Percentiles rank a stretch among this genome's conserved stretches.
Evolutionary conservation across 371 early-diverging fungal species (phyloP).

Genomic region (Basidiobolus heterosporus): DNA sequence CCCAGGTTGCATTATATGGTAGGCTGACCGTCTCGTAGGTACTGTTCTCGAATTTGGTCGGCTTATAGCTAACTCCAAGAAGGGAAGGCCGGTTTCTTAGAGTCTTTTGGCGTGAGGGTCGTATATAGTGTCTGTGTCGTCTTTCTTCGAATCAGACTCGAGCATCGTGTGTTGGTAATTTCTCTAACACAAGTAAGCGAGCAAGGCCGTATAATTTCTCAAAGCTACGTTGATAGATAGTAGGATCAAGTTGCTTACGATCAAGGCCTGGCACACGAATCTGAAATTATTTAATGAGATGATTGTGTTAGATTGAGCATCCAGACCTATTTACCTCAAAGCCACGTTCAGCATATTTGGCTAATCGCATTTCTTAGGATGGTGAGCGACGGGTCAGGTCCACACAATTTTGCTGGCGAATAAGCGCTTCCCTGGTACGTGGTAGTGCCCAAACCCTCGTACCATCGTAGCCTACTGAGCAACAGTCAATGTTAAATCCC

Average conservation of each 20-base stretch:
- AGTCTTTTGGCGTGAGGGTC: conserved; percentile 11
- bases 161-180: conserved; percentile 3
- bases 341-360: conserved; percentile 13
- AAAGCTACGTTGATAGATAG: conserved; percentile 11
- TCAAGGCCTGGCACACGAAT: conserved; percentile 9
- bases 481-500: conserved; percentile 18
- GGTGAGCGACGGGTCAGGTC: conserved; percentile 16
- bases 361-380: conserved; percentile 13
- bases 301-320: background rate
- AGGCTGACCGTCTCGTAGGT: conserved; percentile 11
- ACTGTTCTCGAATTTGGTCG: conserved; percentile 7
- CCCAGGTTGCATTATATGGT: conserved; percentile 10
- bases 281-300: background rate
- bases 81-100: conserved; percentile 3
- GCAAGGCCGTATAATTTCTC: conserved; percentile 13
- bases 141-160: conserved; percentile 9
- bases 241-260: conserved; percentile 10
- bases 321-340: conserved; percentile 6
- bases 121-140: conserved; percentile 3
- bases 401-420: conserved; percentile 9
- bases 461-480: conserved; percentile 15
- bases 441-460: conserved; percentile 9
- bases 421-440: conserved; percentile 11
- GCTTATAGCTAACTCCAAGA: conserved; percentile 3
- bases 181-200: conserved; percentile 12